These are phyloP conservation scores for Leersia perrieri DNA, from an alignment of 176 grass and related monocot species.

Conservation along the genomic window DNA sequence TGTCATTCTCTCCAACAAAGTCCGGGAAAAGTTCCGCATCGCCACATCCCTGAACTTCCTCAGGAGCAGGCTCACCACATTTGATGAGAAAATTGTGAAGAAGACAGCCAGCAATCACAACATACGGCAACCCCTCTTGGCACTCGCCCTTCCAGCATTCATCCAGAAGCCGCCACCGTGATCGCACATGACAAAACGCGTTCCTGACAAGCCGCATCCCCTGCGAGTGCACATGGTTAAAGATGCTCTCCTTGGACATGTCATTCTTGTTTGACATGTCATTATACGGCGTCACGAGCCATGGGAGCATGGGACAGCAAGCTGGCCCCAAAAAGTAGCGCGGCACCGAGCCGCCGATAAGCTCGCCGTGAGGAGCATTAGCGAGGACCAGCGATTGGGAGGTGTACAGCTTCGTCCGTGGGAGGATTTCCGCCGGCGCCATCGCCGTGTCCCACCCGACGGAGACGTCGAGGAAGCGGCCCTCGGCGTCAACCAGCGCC, in stretches of 20 bases:
- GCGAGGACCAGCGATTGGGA: constrained; percentile 50
- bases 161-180: constrained; percentile 72
- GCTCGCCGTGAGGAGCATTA: constrained; percentile 52
- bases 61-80: constrained; percentile 47
- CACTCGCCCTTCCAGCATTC: constrained; percentile 81
- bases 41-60: constrained; percentile 4
- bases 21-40: constrained; percentile 45
- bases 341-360: constrained; percentile 53
- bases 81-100: constrained; percentile 88
- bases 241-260: constrained; percentile 57
- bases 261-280: not conserved
- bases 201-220: constrained; percentile 53
- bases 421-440: constrained; percentile 53
- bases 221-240: constrained; percentile 76
- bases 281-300: constrained; percentile 76
- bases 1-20: constrained; percentile 67
- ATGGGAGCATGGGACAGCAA: constrained; percentile 74
- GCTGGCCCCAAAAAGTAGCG: constrained; percentile 68
- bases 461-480: constrained; percentile 83
- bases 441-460: constrained; percentile 64
- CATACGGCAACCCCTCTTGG: constrained; percentile 74
- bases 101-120: constrained; percentile 63
- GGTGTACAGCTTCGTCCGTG: constrained; percentile 59
- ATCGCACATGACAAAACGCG: constrained; percentile 57
- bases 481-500: constrained; percentile 76